A percentile compares a stretch with the other conserved stretches of the same genome.
phyloP scores from a whole-genome alignment of 768 basidiomycete species.

The Erythrobasidium yunnanense region DNA sequence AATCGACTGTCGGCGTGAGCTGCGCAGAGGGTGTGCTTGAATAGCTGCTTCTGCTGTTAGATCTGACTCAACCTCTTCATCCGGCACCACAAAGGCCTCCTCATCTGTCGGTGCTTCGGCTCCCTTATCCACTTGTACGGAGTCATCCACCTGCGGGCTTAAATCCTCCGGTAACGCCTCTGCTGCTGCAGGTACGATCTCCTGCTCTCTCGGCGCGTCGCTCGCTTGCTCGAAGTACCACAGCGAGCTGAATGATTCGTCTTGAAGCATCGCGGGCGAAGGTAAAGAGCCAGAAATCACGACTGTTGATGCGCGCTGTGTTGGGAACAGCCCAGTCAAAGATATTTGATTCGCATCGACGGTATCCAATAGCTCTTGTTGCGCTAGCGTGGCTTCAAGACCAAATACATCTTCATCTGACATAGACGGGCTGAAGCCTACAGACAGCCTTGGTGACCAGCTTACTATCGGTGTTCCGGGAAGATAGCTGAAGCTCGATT shows the following conservation, averaged over 20 bases:
- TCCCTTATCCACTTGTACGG: not conserved
- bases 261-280: too few relatives aligned
- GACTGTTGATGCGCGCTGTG: too few relatives aligned
- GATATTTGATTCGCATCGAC: not conserved
- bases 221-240: too few relatives aligned
- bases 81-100: not conserved
- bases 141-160: too few relatives aligned
- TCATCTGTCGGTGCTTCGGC: not conserved
- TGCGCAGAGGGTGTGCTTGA: not conserved
- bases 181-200: too few relatives aligned
- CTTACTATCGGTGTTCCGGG: not conserved
- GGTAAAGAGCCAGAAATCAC: too few relatives aligned
- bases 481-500: not conserved
- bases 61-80: not conserved
- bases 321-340: not conserved
- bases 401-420: conserved; percentile 19
- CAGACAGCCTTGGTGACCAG: conserved; percentile 15
- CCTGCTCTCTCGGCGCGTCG: too few relatives aligned
- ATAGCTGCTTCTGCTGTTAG: not conserved
- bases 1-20: not conserved
- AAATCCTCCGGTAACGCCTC: too few relatives aligned
- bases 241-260: too few relatives aligned
- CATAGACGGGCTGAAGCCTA: not conserved
- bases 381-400: conserved; percentile 5
- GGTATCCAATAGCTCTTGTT: not conserved